A percentile compares a stretch with the other conserved stretches of the same genome.
phyloP scores from a whole-genome alignment of 2,329 filamentous ascomycete genomes.

The Curvularia sp. region DNA sequence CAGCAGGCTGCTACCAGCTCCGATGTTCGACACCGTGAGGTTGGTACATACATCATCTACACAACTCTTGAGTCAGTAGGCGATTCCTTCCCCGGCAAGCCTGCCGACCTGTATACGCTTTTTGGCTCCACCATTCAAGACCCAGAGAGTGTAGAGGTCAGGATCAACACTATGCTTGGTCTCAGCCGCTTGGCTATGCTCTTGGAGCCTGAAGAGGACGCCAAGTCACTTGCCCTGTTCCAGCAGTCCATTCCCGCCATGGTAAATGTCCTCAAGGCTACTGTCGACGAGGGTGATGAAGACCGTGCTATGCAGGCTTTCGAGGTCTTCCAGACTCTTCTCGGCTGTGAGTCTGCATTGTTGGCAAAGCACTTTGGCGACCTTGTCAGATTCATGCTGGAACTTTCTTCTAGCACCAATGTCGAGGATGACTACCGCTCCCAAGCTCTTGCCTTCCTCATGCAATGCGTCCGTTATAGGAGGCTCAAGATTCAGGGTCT shows the following conservation, averaged over 20 bases:
- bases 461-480: conserved; percentile 88
- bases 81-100: conserved; percentile 81
- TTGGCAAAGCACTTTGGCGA: conserved; percentile 87
- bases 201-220: conserved; percentile 85
- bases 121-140: conserved; percentile 90
- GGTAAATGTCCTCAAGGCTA: conserved; percentile 86
- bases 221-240: conserved; percentile 74
- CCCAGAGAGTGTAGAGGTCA: conserved; percentile 87
- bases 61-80: conserved; percentile 89
- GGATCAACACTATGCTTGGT: conserved; percentile 91
- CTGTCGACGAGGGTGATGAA: conserved; percentile 80
- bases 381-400: conserved; percentile 91
- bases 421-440: conserved; percentile 85
- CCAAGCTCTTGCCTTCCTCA: conserved; percentile 91
- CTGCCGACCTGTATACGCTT: conserved; percentile 78
- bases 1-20: conserved; percentile 78
- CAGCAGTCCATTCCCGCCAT: conserved; percentile 84
- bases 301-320: conserved; percentile 90
- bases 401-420: conserved; percentile 77
- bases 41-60: conserved; percentile 91
- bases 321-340: conserved; percentile 94
- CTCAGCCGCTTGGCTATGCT: conserved; percentile 87
- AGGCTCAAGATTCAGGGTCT: conserved; percentile 95
- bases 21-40: conserved; percentile 81
- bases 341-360: conserved; percentile 86